Evolutionary conservation across 2,329 filamentous ascomycete genomes (phyloP), one percentile per base, ranked within the genome.

Genomic region (Dryadomyces quercus-mongolicae): DNA sequence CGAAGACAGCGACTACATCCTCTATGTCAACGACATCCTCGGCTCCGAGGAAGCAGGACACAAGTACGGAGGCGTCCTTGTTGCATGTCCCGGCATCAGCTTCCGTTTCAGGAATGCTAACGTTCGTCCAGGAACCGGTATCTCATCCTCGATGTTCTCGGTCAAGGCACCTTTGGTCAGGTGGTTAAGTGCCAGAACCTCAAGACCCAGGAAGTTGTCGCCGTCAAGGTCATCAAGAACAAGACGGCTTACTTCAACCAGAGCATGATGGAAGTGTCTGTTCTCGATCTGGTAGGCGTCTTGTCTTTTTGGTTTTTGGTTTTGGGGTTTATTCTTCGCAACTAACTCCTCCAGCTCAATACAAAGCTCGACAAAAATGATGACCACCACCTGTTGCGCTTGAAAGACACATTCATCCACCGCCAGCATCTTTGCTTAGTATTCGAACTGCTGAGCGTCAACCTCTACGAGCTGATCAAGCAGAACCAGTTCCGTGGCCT

Each of bases 241-340:
- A 85, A 92, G 64, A 98, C 93, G 1, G 93, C 93, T 42, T 98
- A 98, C 69, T 98, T 98, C 74, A 98, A 98, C 67, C 93, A 98
- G 70, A 97, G 93, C 69, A 98, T 98, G 93, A 98, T 98, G 93
- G 93, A 98, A 67, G 93, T 98, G 36, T 98, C 93, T 1, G 93
- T 98, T 22, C 76, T 98, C 55, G 93, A 98, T 69, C 67, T 98
- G 76, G 89, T 94, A 76, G 55, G 81, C 62, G 53, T 25, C 3
- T 13, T 18, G 34, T 18, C n/a, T n/a, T n/a, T n/a, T n/a, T n/a
- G n/a, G n/a, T n/a, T n/a, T n/a, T n/a, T n/a, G n/a, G n/a, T n/a
- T n/a, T n/a, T n/a, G n/a, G n/a, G n/a, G 38, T n/a, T 18, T 34
- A 16, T 38, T 18, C n/a, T 9, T 34, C 22, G 18, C 3, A 4